Percentiles rank a stretch among this genome's conserved stretches.
Evolutionary conservation across 2,329 filamentous ascomycete species (phyloP).

Genomic region (Aspergillus sp.): DNA sequence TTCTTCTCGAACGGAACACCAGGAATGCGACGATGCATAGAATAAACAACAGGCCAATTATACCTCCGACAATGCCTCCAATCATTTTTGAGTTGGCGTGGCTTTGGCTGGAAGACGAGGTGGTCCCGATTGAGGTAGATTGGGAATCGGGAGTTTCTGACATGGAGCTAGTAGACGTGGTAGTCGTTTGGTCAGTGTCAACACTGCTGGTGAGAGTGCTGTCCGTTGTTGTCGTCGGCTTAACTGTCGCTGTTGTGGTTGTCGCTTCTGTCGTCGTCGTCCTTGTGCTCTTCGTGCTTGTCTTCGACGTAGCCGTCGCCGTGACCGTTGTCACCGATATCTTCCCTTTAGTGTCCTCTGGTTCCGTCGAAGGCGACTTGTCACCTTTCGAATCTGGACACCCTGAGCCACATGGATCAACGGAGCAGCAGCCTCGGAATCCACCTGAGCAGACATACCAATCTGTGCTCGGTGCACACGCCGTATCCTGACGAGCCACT

Average conservation of each 20-base stretch:
- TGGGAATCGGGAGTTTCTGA: background rate
- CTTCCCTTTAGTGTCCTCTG: background rate
- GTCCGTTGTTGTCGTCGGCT: background rate
- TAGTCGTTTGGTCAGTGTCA: background rate
- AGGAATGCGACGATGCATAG: slow-evolving; percentile 4
- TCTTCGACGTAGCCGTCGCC: background rate
- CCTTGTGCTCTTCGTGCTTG: background rate
- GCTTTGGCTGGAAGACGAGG: background rate
- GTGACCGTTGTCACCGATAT: background rate
- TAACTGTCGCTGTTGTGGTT: background rate
- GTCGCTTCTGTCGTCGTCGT: background rate
- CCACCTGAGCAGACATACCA: slow-evolving; percentile 30
- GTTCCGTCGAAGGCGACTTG: slow-evolving; percentile 3
- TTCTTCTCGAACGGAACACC: slow-evolving; percentile 3
- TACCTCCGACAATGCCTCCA: slow-evolving; percentile 7
- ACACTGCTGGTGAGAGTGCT: background rate
- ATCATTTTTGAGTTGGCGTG: slow-evolving; percentile 1
- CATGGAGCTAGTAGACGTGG: background rate
- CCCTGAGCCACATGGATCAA: slow-evolving; percentile 30
- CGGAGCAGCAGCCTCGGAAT: slow-evolving; percentile 34
- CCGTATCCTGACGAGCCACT: slow-evolving; percentile 7
- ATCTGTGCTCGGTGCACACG: slow-evolving; percentile 19
- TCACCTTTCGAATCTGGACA: slow-evolving; percentile 26
- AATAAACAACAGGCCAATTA: slow-evolving; percentile 3
- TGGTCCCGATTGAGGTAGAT: background rate